Evolutionary conservation across 2,329 filamentous ascomycete species (phyloP).

Genomic region (Magnaporthiopsis poae): DNA sequence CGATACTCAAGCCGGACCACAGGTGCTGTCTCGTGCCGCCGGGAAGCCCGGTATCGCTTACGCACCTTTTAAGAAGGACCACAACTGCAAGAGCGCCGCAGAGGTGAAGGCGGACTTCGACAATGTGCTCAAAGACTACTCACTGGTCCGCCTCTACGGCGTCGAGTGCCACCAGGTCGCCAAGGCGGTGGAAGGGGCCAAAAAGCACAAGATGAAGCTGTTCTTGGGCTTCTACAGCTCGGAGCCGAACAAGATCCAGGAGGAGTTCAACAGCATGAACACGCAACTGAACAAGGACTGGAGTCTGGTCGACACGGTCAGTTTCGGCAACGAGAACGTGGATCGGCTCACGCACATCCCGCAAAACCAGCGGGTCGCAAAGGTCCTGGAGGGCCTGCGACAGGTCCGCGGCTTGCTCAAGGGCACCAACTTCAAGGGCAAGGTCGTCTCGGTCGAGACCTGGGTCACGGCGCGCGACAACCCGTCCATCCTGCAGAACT

Average conservation of each 20-base stretch:
- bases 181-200: conserved; percentile 52
- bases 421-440: conserved; percentile 33
- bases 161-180: conserved; percentile 55
- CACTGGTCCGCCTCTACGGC: conserved; percentile 5
- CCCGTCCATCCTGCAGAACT: conserved; percentile 58
- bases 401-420: conserved; percentile 49
- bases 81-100: conserved; percentile 21
- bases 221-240: conserved; percentile 68
- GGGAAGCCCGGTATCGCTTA: conserved; percentile 2
- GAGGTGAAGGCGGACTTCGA: conserved; percentile 28
- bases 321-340: conserved; percentile 73
- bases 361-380: conserved; percentile 30
- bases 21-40: background rate
- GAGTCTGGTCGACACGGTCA: conserved; percentile 59
- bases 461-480: conserved; percentile 58
- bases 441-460: conserved; percentile 72
- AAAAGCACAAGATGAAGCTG: conserved; percentile 55
- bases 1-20: background rate
- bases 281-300: conserved; percentile 53
- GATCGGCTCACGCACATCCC: background rate
- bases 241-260: conserved; percentile 30
- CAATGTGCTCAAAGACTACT: conserved; percentile 16
- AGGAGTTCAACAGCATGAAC: conserved; percentile 53
- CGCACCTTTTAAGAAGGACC: background rate
- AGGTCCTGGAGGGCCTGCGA: conserved; percentile 49